phyloP scores from a whole-genome alignment of 495 filamentous ascomycete genomes.

The Aspergillus nidulans region DNA sequence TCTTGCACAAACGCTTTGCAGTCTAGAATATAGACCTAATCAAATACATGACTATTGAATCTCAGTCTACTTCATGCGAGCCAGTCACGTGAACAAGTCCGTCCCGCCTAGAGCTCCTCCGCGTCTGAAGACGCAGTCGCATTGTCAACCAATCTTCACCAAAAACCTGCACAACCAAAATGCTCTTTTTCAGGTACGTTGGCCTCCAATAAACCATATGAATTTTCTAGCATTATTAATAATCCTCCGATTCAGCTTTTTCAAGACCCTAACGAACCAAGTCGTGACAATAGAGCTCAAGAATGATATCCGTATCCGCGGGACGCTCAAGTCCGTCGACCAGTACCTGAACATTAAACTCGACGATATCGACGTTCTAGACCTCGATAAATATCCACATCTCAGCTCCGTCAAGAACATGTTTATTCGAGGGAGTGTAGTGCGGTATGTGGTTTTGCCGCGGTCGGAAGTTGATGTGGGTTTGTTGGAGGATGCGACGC shows the following conservation, averaged over 20 bases:
- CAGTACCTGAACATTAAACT: constrained; percentile 99
- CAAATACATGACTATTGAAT: neutral
- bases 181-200: constrained; percentile 49
- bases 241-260: constrained; percentile 62
- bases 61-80: neutral
- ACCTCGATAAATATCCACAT: constrained; percentile 90
- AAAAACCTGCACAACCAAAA: constrained; percentile 12
- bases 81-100: neutral
- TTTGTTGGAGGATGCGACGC: constrained; percentile 90
- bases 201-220: too few species aligned
- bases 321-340: constrained; percentile 92
- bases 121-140: neutral
- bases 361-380: constrained; percentile 86
- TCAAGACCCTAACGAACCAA: constrained; percentile 98
- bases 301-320: constrained; percentile 95
- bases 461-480: constrained; percentile 82
- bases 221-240: too few species aligned
- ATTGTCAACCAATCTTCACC: neutral
- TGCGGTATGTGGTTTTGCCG: constrained; percentile 91
- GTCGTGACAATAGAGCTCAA: constrained; percentile 96
- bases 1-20: too few species aligned
- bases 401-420: constrained; percentile 95
- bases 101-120: neutral
- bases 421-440: constrained; percentile 94
- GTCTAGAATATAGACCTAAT: too few species aligned